Base-by-base conservation (phyloP, 2,329 filamentous ascomycete species). In the Colletotrichum orchidophilum region DNA sequence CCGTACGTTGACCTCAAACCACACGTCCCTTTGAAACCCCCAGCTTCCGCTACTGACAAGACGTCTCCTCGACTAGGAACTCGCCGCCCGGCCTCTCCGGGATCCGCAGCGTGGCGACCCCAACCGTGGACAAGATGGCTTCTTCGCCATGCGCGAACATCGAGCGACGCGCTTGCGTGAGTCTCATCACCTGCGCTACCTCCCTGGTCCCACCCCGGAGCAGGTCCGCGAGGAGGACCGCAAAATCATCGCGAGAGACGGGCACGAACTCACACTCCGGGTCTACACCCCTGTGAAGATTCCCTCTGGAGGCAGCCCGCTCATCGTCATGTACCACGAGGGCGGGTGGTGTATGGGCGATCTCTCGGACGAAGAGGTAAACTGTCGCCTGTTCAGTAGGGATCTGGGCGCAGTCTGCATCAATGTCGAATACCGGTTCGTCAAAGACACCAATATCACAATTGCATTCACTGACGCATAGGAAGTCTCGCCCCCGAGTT, bases 401-500 rank as follows among this genome's bases (percentile, higher is more conserved):
- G 63, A 71, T 26, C 31, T 71, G 3, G 58, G 68, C 1, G 68
- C 68, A 0, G 18, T 68, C 15, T 71, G 64, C 27, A 77, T 87
- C 6, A 87, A 84, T 66, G 81, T 87, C 2, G 85, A 86, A 62
- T 88, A 88, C 73, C 76, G 86, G 68, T 68, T 18, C 15, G 63
- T 9, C 18, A 1, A 9, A 1, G 9, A 6, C 11, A 24, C 0
- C 1, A n/a, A 3, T 3, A 1, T 26, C 3, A 12, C 2, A 18
- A 35, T n/a, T n/a, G n/a, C n/a, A n/a, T n/a, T n/a, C 9, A 18
- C 52, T 68, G 1, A 68, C 5, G 1, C 7, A 24, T 13, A 5
- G 9, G 3, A 71, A 63, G 0, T n/a, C 81, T 88, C n/a, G 85
- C 84, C 1, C 87, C 86, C 0, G 86, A 88, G 72, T 78, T 86